Percentiles rank a stretch among this genome's conserved stretches.
These are phyloP conservation scores for Akanthomyces muscarius DNA, from an alignment of 2,329 filamentous ascomycete species.

Conservation along the genomic window DNA sequence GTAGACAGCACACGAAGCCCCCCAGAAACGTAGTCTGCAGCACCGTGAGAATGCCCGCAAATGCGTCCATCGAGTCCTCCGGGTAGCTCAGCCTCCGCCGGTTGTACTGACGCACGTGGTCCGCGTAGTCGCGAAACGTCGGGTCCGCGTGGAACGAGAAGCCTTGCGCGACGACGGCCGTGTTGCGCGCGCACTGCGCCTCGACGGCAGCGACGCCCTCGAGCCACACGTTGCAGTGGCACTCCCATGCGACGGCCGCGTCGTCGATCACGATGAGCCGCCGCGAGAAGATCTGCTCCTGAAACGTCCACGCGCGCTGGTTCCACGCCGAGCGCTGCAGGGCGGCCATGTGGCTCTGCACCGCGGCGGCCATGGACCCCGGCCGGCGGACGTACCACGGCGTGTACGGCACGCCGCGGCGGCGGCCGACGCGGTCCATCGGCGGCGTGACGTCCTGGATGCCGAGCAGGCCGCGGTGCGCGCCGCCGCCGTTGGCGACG, in stretches of 20 bases:
- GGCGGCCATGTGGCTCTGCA: not conserved
- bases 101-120: slow-evolving; percentile 16
- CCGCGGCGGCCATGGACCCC: not conserved
- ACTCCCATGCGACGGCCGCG: slow-evolving; percentile 13
- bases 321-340: slow-evolving; percentile 11
- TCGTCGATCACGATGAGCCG: slow-evolving; percentile 12
- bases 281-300: slow-evolving; percentile 16
- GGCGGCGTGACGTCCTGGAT: slow-evolving; percentile 4
- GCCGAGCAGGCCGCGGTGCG: slow-evolving; percentile 1
- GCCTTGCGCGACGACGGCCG: slow-evolving; percentile 6
- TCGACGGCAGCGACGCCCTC: slow-evolving; percentile 14
- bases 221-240: slow-evolving; percentile 18
- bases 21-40: slow-evolving; percentile 13
- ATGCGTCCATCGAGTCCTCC: slow-evolving; percentile 15
- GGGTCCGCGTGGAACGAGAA: slow-evolving; percentile 11
- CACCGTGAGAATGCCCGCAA: slow-evolving; percentile 16
- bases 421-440: not conserved
- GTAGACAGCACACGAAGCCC: slow-evolving; percentile 17
- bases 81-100: slow-evolving; percentile 11
- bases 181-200: slow-evolving; percentile 14
- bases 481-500: not conserved
- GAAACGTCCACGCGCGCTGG: slow-evolving; percentile 14
- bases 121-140: slow-evolving; percentile 5
- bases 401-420: not conserved
- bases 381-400: slow-evolving; percentile 12